Evolutionary conservation across 2,329 filamentous ascomycete species (phyloP), one percentile per base, ranked within the genome.

Genomic region (Talaromyces sp.): DNA sequence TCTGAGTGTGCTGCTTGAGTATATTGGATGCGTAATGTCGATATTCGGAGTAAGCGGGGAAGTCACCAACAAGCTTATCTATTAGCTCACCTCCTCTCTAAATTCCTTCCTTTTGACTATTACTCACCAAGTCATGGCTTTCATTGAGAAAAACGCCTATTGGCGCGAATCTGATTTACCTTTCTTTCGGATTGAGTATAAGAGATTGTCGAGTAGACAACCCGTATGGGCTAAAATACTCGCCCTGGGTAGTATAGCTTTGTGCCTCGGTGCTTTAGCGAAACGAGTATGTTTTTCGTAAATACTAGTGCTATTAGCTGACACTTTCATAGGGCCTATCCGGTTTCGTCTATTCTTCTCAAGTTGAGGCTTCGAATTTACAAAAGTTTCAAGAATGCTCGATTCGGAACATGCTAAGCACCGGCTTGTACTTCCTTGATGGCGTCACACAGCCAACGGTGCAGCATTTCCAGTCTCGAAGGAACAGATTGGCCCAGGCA

Each of bases 401-500:
- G 14, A 83, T 85, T 62, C 67, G 77, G 39, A 85, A 81, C 52
- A 72, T 85, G 12, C 78, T 79, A 18, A 59, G 65, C 33, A 76
- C 77, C 5, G 77, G 82, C 56, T 73, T 83, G 5, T 78, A 78
- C 2, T 87, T 86, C 65, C 74, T 87, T 1, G 73, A 83, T 12
- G 66, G 70, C 2, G 83, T 82, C 1, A 66, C 72, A 2, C 81
- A 82, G 1, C 83, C 86, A 37, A 65, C 75, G 1, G 64, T 80
- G 0, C 72, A 76, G 0, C 85, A 88, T 65, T 88, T 84, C 66
- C 71, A 86, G 3, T 68, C 79, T 18, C 81, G 86, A 1, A 78
- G 85, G 11, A 79, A 87, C 62, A 79, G 80, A n/a, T 76, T 88
- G 1, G 86, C 85, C 0, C 69, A 73, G 62, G 85, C 85, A 8